Base-by-base conservation (phyloP, 495 filamentous ascomycete species). In the Polyplosphaeria fusca region DNA sequence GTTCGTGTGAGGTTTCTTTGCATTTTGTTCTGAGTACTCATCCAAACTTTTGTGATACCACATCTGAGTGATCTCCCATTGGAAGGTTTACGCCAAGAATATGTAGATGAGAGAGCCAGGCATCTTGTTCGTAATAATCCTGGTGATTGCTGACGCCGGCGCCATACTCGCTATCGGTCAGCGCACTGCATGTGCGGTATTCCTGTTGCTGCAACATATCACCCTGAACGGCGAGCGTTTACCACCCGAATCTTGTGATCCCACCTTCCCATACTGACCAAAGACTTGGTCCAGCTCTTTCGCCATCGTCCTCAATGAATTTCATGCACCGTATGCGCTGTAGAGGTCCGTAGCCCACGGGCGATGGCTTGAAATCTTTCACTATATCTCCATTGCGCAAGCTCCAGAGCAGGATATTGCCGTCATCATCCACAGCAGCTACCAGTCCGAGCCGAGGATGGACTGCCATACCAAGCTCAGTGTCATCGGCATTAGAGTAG, bases 391-490 rank as follows among this genome's bases (percentile, higher is more conserved):
- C 65, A 1, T 61, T 67, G 14, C 42, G 35, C 28, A 68, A 35
- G 18, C 52, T 68, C 32, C 55, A 68, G 1, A 70, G 14, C 1
- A 39, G 35, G 0, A 68, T 24, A 19, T 16, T 26, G 1, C 27
- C 43, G 22, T 55, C 39, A 0, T 60, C 50, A 11, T 66, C 57
- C 12, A 46, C 67, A 3, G 65, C 70, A 25, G 70, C 70, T 12
- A 70, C 46, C 2, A 72, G 26, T 19, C 65, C 66, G 2, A 60
- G 28, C 0, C 66, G 41, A 1, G 52, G 5, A 42, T 61, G 37
- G n/a, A 68, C 51, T 23, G 68, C 69, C 35, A 71, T 26, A 9
- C 65, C 68, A 3, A 68, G 61, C 16, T 44, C 42, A 1, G 22
- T 20, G 24, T 26, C 20, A 4, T 43, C 35, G 12, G 18, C 4